A percentile compares a stretch with the other conserved stretches of the same genome.
These are phyloP conservation scores for Ceratobasidium sp. DNA, from an alignment of 1,284 basidiomycete species.

Conservation along the genomic window DNA sequence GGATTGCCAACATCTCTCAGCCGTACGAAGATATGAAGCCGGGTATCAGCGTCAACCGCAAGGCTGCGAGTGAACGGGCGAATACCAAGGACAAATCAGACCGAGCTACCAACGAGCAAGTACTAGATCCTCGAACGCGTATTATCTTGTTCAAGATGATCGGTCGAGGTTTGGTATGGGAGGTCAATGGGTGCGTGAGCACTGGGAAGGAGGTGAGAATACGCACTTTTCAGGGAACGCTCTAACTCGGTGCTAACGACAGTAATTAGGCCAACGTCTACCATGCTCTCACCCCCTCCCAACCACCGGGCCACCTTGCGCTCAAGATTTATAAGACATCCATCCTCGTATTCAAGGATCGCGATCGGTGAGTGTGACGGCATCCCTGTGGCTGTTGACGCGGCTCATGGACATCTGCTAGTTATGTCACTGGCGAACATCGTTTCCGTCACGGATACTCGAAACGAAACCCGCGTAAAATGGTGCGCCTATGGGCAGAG, in stretches of 20 bases:
- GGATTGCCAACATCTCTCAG: conserved; percentile 67
- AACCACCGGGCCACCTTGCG: conserved; percentile 65
- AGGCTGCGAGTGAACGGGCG: conserved; percentile 82
- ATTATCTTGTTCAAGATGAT: conserved; percentile 94
- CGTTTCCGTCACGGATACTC: conserved; percentile 93
- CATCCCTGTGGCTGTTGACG: background rate
- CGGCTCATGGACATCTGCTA: conserved; percentile 3
- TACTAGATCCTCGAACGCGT: conserved; percentile 87
- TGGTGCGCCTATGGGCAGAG: conserved; percentile 99
- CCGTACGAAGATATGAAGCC: conserved; percentile 58
- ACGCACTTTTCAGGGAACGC: background rate
- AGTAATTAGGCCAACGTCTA: conserved; percentile 86
- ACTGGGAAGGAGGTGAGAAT: conserved; percentile 87
- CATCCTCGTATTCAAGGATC: conserved; percentile 95
- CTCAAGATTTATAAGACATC: conserved; percentile 99
- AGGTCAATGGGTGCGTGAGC: conserved; percentile 91
- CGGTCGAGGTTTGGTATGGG: conserved; percentile 79
- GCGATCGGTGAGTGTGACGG: conserved; percentile 89
- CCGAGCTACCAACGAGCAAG: conserved; percentile 92
- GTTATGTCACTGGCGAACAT: conserved; percentile 73
- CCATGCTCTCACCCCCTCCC: conserved; percentile 73
- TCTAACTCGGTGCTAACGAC: background rate
- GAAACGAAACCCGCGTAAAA: conserved; percentile 93
- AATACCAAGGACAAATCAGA: conserved; percentile 93
- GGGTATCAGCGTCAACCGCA: conserved; percentile 83